Evolutionary conservation across 2,329 filamentous ascomycete genomes (phyloP), one percentile per base, ranked within the genome.

Genomic region (Chrysoporthe cubensis): DNA sequence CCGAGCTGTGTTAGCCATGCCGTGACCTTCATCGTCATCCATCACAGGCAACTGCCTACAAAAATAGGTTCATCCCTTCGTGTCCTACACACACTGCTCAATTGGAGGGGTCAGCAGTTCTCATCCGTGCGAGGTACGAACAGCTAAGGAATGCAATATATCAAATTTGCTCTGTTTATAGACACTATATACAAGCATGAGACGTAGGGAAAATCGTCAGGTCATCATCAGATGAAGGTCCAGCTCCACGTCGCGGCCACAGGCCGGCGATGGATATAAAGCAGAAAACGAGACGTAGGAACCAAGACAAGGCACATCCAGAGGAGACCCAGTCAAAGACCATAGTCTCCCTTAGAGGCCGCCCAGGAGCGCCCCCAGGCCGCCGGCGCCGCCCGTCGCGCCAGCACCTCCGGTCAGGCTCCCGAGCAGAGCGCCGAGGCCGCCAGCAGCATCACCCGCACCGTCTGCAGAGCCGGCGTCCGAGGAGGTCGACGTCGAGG

Each of bases 211-310:
- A 48, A 48, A 37, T 58, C 59, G 65, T 66, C 14, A 44, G 58
- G 16, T 66, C 65, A 40, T 66, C 54, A 40, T 56, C n/a, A n/a
- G 43, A 16, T 63, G 8, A 59, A 42, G 46, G 43, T 42, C 60
- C 18, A 57, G 18, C 16, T 59, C 16, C 16, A 21, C 21, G 21
- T 21, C 3, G 58, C 32, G 40, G 26, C 9, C 21, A 14, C 16
- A 50, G 58, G 9, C 37, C n/a, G 18, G n/a, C 16, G 43, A 50
- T 4, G 34, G 26, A 14, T 37, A 37, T 37, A 26, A 26, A 26
- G 26, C 26, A 26, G 32, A 21, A 18, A 18, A 56, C 4, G 8
- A 16, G 52, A 26, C 4, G 13, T 9, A 32, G n/a, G 52, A 4
- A 37, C 52, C 16, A 56, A 13, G 46, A 52, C 14, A 56, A 32